Conservation (phyloP, 2,329 filamentous ascomycete species). For the Colletotrichum gloeosporioides region DNA sequence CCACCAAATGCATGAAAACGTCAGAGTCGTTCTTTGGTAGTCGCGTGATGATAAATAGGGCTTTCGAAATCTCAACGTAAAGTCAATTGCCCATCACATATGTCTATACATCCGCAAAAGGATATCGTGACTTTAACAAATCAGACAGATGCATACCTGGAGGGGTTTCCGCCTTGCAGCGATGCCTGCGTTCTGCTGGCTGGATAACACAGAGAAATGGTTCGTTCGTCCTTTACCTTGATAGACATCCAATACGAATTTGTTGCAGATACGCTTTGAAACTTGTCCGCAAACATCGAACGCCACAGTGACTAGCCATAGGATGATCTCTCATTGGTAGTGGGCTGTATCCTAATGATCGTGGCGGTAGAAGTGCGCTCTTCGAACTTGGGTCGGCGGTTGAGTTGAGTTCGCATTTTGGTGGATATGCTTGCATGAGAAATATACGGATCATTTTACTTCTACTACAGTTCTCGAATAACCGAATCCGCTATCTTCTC, state of each 20-base stretch:
- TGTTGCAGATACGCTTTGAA: not conserved
- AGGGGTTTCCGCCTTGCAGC: not conserved
- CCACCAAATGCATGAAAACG: not conserved
- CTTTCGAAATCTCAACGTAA: not conserved
- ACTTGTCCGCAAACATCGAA: not conserved
- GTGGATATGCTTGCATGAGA: not conserved
- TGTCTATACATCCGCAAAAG: not conserved
- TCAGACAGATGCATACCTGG: not conserved
- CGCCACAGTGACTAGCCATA: not conserved
- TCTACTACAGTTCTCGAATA: not conserved
- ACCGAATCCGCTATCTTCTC: slow-evolving; percentile 30
- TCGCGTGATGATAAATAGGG: not conserved
- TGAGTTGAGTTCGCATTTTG: not conserved
- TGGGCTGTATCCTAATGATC: not conserved
- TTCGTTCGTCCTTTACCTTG: not conserved
- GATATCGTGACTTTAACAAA: not conserved
- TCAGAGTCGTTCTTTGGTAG: not conserved
- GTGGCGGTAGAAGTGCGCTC: not conserved
- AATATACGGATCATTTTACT: not conserved
- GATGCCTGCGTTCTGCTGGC: not conserved
- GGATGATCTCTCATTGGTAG: not conserved
- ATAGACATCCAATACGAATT: not conserved
- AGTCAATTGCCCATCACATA: not conserved
- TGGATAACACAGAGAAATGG: not conserved
- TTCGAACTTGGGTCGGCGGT: not conserved